A percentile compares a stretch with the other conserved stretches of the same genome.
Evolutionary conservation across 495 filamentous ascomycete genomes (phyloP).

Genomic region (Aspergillus ostianus): DNA sequence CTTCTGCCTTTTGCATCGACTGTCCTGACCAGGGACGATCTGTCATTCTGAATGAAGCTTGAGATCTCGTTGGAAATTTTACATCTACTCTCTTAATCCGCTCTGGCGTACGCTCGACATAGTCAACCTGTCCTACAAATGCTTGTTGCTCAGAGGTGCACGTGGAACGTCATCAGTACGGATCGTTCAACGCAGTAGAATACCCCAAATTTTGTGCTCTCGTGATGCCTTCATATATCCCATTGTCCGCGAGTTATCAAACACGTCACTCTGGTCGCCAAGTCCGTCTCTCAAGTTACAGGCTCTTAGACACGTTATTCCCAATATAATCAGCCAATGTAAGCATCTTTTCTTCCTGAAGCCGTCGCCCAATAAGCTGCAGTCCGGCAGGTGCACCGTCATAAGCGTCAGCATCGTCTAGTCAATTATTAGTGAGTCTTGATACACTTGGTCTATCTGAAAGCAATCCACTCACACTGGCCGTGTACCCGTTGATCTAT

Average conservation of each 20-base stretch:
- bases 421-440: slow-evolving; percentile 6
- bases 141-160: too few species aligned
- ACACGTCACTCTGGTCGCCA: background rate
- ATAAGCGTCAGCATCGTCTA: slow-evolving; percentile 53
- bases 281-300: background rate
- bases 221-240: too few species aligned
- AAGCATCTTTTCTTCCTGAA: slow-evolving; percentile 55
- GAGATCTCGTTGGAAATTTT: background rate
- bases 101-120: background rate
- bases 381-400: slow-evolving; percentile 55
- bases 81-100: background rate
- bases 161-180: background rate
- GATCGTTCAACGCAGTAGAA: background rate
- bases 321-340: slow-evolving; percentile 41
- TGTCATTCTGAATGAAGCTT: too few species aligned
- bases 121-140: too few species aligned
- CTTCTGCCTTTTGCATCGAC: background rate
- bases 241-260: background rate
- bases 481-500: slow-evolving; percentile 43
- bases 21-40: too few species aligned
- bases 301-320: background rate
- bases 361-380: slow-evolving; percentile 49
- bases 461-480: slow-evolving; percentile 47
- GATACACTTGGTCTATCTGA: background rate
- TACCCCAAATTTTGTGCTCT: too few species aligned